Evolutionary conservation across 2,329 filamentous ascomycete genomes (phyloP), one percentile per base, ranked within the genome.

Genomic region (Talaromyces marneffei): DNA sequence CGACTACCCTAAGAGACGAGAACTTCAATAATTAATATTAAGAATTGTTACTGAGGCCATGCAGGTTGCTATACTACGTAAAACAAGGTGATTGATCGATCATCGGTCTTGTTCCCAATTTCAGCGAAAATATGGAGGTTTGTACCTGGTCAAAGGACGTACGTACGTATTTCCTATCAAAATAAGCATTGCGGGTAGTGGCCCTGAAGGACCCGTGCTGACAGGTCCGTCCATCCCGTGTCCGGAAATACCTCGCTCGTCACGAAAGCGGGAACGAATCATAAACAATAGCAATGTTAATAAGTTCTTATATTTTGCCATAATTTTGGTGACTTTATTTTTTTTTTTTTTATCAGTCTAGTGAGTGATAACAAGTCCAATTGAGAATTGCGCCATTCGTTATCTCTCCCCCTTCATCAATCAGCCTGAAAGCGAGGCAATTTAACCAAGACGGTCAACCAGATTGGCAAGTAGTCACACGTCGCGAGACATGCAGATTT

Each of bases 151-250:
- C 42, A 46, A 18, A 18, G 25, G n/a, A n/a, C n/a, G n/a, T n/a
- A n/a, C n/a, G n/a, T n/a, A n/a, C n/a, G n/a, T n/a, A n/a, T n/a
- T 27, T 10, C 16, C 25, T 31, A 48, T 48, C 27, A 9, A 52
- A 46, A 25, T 58, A 50, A 50, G 42, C 56, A 58, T 58, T n/a
- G 42, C 42, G 56, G 55, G 56, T 58, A 57, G 48, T n/a, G n/a
- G n/a, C 40, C 55, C 55, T 58, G 23, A 48, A 46, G 25, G 18
- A 23, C 18, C 39, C 54, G 39, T 23, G 39, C 33, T 57, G 25
- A 27, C 54, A 56, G 53, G 40, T 16, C 39, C 56, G 16, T 39
- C 4, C 42, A 37, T 16, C 18, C 40, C 54, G 39, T 23, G 25
- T 42, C 54, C 54, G 39, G n/a, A n/a, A n/a, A n/a, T n/a, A n/a